phyloP scores from a whole-genome alignment of 192 early-diverging fungal species.

The Rhizoclosmatium sp. region DNA sequence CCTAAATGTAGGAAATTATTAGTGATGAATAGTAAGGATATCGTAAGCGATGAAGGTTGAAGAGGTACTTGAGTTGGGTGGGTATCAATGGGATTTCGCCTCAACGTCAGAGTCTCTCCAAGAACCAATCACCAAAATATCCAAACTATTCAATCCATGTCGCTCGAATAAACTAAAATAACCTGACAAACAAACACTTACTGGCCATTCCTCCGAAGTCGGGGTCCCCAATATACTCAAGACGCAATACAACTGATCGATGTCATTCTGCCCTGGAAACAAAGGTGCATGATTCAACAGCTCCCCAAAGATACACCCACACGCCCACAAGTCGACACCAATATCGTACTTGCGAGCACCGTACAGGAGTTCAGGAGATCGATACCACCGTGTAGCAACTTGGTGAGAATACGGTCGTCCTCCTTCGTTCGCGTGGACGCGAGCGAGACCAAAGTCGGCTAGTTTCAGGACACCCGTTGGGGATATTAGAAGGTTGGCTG shows the following conservation, averaged over 20 bases:
- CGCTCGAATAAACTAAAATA: not conserved
- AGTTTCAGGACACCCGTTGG: constrained; percentile 64
- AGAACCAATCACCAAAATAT: too few relatives aligned
- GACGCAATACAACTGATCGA: constrained; percentile 67
- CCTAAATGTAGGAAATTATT: constrained; percentile 40
- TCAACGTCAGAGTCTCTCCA: too few relatives aligned
- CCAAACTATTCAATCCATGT: too few relatives aligned
- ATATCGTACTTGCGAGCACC: constrained; percentile 66
- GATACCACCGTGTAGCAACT: constrained; percentile 69
- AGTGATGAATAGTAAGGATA: not conserved
- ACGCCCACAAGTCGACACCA: constrained; percentile 70
- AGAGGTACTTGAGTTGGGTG: not conserved
- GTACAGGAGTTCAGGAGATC: constrained; percentile 69
- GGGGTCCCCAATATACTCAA: constrained; percentile 58
- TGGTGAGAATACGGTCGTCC: constrained; percentile 63
- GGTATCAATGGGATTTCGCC: too few relatives aligned
- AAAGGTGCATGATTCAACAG: constrained; percentile 66
- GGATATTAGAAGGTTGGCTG: constrained; percentile 65
- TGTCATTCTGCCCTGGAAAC: constrained; percentile 70
- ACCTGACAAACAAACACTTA: constrained; percentile 25
- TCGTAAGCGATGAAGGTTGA: constrained; percentile 2
- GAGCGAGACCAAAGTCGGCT: constrained; percentile 69
- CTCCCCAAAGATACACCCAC: constrained; percentile 73
- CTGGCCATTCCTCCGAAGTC: constrained; percentile 59
- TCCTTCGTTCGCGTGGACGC: constrained; percentile 21